Conservation (phyloP, 2,329 filamentous ascomycete genomes). For the Zalaria sp. region DNA sequence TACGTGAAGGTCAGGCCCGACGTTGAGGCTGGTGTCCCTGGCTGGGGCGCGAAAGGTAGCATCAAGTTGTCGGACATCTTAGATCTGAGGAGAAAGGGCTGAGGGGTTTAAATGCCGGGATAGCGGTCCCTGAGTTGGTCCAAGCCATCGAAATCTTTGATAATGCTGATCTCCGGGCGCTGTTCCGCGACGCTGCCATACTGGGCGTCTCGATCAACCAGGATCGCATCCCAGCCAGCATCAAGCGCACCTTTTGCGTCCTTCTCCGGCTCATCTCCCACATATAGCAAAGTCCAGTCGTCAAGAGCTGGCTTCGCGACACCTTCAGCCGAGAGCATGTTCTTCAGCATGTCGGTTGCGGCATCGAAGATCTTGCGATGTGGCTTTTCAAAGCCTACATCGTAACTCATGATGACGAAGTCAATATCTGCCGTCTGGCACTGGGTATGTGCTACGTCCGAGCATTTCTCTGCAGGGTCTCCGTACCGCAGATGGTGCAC, state of each 20-base stretch:
- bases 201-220: slow-evolving; percentile 23
- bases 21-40: slow-evolving; percentile 57
- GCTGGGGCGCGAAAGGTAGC: slow-evolving; percentile 71
- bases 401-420: slow-evolving; percentile 49
- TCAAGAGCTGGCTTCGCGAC: slow-evolving; percentile 13
- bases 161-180: background rate
- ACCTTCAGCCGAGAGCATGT: slow-evolving; percentile 13
- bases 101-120: background rate
- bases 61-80: slow-evolving; percentile 55
- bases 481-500: slow-evolving; percentile 25
- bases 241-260: slow-evolving; percentile 34
- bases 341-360: slow-evolving; percentile 31
- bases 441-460: background rate
- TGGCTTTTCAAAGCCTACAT: slow-evolving; percentile 48
- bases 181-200: slow-evolving; percentile 2
- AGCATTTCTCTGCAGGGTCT: background rate
- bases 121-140: background rate
- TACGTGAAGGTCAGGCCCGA: slow-evolving; percentile 65
- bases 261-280: slow-evolving; percentile 40
- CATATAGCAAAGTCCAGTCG: slow-evolving; percentile 30
- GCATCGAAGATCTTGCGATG: slow-evolving; percentile 40
- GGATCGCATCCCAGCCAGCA: slow-evolving; percentile 34
- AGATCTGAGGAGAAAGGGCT: slow-evolving; percentile 33
- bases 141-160: slow-evolving; percentile 1
- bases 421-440: slow-evolving; percentile 27